Evolutionary conservation across 495 filamentous ascomycete species (phyloP).

Genomic region (Neurospora sp.): DNA sequence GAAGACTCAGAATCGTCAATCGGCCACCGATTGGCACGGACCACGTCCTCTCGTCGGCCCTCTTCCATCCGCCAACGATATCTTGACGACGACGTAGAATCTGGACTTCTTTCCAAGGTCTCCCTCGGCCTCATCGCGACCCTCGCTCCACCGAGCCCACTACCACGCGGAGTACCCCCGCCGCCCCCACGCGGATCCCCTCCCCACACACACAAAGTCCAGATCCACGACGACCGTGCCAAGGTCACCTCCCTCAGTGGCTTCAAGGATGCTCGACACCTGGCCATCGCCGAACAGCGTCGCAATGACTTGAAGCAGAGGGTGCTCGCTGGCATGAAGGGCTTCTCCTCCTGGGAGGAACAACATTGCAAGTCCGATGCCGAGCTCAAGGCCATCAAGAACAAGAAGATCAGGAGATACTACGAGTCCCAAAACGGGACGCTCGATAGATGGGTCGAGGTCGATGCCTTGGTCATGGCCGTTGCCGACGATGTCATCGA

Average conservation of each 20-base stretch:
- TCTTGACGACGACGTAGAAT: background rate
- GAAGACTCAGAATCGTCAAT: slow-evolving; percentile 1
- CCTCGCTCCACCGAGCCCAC: background rate
- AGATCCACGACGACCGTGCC: background rate
- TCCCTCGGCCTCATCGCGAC: background rate
- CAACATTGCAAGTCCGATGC: slow-evolving; percentile 33
- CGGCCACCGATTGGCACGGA: background rate
- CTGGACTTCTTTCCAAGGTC: background rate
- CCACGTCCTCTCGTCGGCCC: background rate
- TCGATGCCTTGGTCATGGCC: slow-evolving; percentile 38
- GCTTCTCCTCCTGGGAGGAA: slow-evolving; percentile 24
- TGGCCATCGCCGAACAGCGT: slow-evolving; percentile 5
- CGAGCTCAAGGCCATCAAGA: slow-evolving; percentile 36
- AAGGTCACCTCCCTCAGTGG: background rate
- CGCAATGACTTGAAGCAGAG: slow-evolving; percentile 28
- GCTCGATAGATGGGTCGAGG: slow-evolving; percentile 43
- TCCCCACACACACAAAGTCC: background rate
- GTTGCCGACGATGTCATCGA: slow-evolving; percentile 44
- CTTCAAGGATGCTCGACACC: background rate
- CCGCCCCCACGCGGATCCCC: background rate
- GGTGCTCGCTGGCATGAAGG: slow-evolving; percentile 26
- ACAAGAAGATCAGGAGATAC: slow-evolving; percentile 35
- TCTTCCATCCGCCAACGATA: background rate
- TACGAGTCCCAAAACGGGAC: slow-evolving; percentile 41
- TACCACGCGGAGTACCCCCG: background rate